Evolutionary conservation across 805 yeast genomes (phyloP).

Genomic region (Vanderwaltozyma yarrowii): DNA sequence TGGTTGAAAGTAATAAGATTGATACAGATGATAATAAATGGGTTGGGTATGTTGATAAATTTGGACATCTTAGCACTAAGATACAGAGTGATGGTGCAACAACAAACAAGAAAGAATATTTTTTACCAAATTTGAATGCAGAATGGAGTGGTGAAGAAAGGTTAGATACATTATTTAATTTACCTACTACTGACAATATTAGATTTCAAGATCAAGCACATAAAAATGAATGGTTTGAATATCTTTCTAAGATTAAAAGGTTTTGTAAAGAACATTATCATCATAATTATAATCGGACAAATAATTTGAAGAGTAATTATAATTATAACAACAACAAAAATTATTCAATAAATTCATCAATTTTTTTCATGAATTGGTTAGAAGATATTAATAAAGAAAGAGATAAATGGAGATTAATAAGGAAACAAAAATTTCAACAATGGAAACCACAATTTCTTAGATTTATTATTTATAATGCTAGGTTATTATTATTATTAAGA

Average conservation of each 20-base stretch:
- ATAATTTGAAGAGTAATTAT: neutral
- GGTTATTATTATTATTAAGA: constrained; percentile 73
- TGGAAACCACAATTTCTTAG: constrained; percentile 53
- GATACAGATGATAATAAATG: neutral
- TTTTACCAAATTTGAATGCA: constrained; percentile 35
- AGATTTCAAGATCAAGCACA: constrained; percentile 12
- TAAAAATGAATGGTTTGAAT: constrained; percentile 22
- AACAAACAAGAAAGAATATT: constrained; percentile 1
- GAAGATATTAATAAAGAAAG: constrained; percentile 21
- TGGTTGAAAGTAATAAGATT: neutral
- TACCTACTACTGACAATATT: constrained; percentile 2
- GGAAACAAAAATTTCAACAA: constrained; percentile 46
- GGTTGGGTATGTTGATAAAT: constrained; percentile 6
- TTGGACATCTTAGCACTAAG: no score
- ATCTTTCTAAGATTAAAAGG: constrained; percentile 16
- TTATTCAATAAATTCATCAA: neutral
- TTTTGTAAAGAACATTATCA: neutral
- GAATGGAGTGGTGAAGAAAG: constrained; percentile 68
- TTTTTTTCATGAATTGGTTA: constrained; percentile 6
- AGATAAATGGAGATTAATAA: constrained; percentile 24
- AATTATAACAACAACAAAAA: neutral
- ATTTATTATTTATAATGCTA: constrained; percentile 61
- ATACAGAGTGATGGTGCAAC: constrained; percentile 31
- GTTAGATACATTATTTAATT: constrained; percentile 39
- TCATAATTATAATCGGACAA: neutral